phyloP scores from a whole-genome alignment of 2,329 filamentous ascomycete species.

The Arthrobotrys conoides region DNA sequence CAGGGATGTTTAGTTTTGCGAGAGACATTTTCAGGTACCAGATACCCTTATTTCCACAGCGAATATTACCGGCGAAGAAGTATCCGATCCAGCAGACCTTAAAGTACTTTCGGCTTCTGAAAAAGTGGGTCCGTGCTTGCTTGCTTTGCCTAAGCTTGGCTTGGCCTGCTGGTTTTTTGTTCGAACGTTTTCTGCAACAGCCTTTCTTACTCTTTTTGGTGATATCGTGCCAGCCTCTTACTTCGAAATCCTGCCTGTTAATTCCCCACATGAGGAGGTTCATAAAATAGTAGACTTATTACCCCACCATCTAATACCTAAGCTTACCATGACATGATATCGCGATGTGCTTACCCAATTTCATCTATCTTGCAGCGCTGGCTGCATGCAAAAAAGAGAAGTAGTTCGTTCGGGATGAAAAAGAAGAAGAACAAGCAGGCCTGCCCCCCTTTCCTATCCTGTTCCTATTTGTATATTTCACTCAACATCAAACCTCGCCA shows the following conservation, averaged over 20 bases:
- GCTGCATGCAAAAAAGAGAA: conserved; percentile 30
- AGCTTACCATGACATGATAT: conserved; percentile 57
- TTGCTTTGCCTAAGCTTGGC: background rate
- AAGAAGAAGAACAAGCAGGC: conserved; percentile 19
- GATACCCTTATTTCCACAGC: conserved; percentile 55
- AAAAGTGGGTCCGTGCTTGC: conserved; percentile 57
- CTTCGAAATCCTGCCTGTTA: conserved; percentile 32
- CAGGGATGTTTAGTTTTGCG: conserved; percentile 49
- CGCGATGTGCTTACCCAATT: conserved; percentile 51
- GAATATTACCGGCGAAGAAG: conserved; percentile 43
- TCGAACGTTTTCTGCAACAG: conserved; percentile 22
- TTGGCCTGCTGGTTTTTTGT: no score
- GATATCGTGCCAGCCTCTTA: conserved; percentile 27
- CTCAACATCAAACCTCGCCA: conserved; percentile 61
- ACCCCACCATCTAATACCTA: conserved; percentile 38
- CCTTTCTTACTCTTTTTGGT: conserved; percentile 21
- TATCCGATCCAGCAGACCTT: conserved; percentile 47
- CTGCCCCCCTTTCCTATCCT: conserved; percentile 26
- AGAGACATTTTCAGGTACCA: conserved; percentile 60
- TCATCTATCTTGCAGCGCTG: conserved; percentile 47
- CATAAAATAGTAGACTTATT: conserved; percentile 16
- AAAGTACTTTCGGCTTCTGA: conserved; percentile 29
- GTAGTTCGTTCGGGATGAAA: conserved; percentile 44
- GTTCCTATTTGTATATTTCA: conserved; percentile 40
- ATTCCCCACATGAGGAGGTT: conserved; percentile 8